These are phyloP conservation scores for Fusarium avenaceum DNA, from an alignment of 2,329 filamentous ascomycete species.

Conservation along the genomic window DNA sequence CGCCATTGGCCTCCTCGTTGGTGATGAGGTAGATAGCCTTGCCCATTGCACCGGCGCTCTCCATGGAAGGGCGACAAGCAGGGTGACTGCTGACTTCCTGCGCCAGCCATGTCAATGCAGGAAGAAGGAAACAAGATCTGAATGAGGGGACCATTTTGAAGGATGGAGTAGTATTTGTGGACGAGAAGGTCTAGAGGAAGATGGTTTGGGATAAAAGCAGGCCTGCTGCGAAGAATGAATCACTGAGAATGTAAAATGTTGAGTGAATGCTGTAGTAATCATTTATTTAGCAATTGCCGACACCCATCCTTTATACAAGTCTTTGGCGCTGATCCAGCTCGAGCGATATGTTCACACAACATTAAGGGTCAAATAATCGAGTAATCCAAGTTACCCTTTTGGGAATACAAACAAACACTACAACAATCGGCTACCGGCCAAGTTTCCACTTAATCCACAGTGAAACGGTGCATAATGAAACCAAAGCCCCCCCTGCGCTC, in stretches of 20 bases:
- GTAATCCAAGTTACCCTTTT: conserved; percentile 21
- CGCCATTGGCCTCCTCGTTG: conserved; percentile 63
- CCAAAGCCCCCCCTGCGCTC: not conserved
- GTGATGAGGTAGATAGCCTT: conserved; percentile 70
- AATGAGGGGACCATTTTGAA: not conserved
- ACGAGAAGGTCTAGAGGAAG: not conserved
- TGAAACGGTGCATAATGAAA: not conserved
- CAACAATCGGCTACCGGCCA: not conserved
- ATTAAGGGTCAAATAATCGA: not conserved
- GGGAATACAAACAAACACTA: not conserved
- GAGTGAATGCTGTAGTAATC: not conserved
- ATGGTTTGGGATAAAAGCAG: not conserved
- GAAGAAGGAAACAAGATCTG: not conserved
- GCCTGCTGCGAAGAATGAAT: conserved; percentile 18
- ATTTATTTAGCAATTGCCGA: too few relatives aligned
- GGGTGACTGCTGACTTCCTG: conserved; percentile 17
- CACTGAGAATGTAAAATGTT: not conserved
- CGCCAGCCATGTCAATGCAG: not conserved
- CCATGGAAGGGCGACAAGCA: conserved; percentile 8
- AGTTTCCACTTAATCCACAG: not conserved
- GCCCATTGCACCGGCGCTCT: not conserved
- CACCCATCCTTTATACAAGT: conserved; percentile 1
- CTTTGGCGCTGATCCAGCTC: accelerated
- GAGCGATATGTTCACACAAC: not conserved
- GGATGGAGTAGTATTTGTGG: too few relatives aligned